Conservation (phyloP, 805 yeast genomes). For the Suhomyces tanzawaensis region DNA sequence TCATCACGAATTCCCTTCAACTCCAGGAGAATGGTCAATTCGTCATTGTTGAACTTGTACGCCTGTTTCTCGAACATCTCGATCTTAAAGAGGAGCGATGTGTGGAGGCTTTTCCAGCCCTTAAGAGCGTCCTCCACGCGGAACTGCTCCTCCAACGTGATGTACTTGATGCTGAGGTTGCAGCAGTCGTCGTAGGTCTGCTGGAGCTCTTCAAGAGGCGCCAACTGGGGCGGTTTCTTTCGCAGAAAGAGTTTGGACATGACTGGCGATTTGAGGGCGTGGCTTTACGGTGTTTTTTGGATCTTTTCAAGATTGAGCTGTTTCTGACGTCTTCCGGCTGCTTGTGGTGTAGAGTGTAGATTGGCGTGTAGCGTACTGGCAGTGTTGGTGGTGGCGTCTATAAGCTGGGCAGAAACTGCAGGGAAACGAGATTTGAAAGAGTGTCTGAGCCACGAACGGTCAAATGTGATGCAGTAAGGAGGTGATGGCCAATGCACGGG, state of each 20-base stretch:
- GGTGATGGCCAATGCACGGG: too few species aligned
- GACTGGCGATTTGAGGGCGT: too few species aligned
- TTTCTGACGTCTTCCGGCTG: too few species aligned
- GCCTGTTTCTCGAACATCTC: constrained; percentile 49
- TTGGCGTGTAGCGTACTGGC: too few species aligned
- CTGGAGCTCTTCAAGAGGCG: constrained; percentile 50
- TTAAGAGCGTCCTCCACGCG: constrained; percentile 54
- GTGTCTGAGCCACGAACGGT: too few species aligned
- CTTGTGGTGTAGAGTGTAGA: too few species aligned
- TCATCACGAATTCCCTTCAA: constrained; percentile 39
- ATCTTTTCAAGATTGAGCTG: too few species aligned
- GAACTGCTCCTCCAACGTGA: constrained; percentile 56
- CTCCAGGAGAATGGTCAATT: constrained; percentile 26
- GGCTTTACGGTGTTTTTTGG: too few species aligned
- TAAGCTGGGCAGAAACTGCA: too few species aligned
- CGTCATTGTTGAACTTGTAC: constrained; percentile 26
- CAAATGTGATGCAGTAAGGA: too few species aligned
- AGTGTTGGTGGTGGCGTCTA: too few species aligned
- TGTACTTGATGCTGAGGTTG: constrained; percentile 53
- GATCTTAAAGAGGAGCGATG: constrained; percentile 54
- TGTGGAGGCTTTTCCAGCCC: constrained; percentile 75
- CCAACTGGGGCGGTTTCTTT: constrained; percentile 57
- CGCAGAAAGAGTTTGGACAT: constrained; percentile 39
- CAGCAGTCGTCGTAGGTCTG: constrained; percentile 63
- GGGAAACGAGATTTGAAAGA: too few species aligned